A percentile compares a stretch with the other conserved stretches of the same genome.
Evolutionary conservation across 495 filamentous ascomycete genomes (phyloP).

Genomic region (Hypoxylon cercidicola): DNA sequence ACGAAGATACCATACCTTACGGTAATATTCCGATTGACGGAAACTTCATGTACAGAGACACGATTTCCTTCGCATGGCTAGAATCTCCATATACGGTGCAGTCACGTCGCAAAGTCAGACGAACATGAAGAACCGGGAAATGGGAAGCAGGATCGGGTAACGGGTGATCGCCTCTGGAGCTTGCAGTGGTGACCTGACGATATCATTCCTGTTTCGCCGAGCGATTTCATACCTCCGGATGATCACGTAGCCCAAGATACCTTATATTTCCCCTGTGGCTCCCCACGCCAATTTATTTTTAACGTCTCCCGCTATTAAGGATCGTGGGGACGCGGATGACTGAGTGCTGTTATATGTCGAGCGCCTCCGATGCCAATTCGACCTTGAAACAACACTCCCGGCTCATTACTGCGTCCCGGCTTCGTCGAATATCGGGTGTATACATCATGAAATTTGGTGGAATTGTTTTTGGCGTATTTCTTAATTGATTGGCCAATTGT

Average conservation of each 20-base stretch:
- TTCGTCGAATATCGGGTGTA: conserved; percentile 14
- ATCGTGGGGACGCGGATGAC: conserved; percentile 3
- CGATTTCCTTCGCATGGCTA: neutral
- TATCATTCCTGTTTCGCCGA: conserved; percentile 21
- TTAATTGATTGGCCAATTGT: conserved; percentile 18
- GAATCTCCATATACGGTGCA: neutral
- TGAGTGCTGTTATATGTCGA: conserved; percentile 7
- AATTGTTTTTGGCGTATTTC: neutral
- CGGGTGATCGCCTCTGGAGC: conserved; percentile 12
- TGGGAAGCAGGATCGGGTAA: conserved; percentile 3
- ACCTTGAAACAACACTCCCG: conserved; percentile 12
- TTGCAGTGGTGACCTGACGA: conserved; percentile 16
- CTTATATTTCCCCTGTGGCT: conserved; percentile 1
- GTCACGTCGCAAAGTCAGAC: neutral
- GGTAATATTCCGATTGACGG: neutral
- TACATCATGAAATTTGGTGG: neutral
- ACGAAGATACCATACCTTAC: neutral
- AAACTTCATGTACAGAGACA: neutral
- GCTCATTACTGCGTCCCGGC: neutral
- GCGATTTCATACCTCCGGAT: conserved; percentile 17
- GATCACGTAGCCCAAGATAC: conserved; percentile 15
- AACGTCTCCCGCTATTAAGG: conserved; percentile 29
- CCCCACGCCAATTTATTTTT: conserved; percentile 27
- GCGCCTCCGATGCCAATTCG: neutral
- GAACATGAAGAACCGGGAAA: conserved; percentile 2